Percentiles rank a stretch among this genome's conserved stretches.
Conservation (phyloP, 2,329 filamentous ascomycete genomes). For the Ophiostoma ips region DNA sequence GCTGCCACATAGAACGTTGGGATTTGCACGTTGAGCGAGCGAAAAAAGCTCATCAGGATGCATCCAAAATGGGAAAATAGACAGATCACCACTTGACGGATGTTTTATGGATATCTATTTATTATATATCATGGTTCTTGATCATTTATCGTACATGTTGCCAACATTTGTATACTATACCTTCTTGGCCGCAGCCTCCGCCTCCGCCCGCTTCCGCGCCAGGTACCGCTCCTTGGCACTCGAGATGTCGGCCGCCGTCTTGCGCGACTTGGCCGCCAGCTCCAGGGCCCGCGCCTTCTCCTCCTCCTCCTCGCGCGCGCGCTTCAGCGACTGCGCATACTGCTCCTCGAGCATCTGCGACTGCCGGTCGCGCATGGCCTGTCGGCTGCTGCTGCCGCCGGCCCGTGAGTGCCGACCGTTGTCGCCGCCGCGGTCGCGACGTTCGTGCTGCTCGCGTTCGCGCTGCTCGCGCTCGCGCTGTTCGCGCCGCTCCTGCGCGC, state of each 20-base stretch:
- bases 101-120: no score
- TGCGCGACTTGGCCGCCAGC: constrained; percentile 57
- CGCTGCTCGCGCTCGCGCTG: background rate
- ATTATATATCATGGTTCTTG: no score
- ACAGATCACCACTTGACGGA: no score
- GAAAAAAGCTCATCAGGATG: no score
- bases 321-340: constrained; percentile 57
- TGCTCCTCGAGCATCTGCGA: constrained; percentile 68
- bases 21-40: no score
- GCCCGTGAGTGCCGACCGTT: constrained; percentile 19
- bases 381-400: constrained; percentile 35
- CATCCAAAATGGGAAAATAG: no score
- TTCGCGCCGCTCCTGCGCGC: constrained; percentile 2
- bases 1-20: no score
- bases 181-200: constrained; percentile 53
- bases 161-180: background rate
- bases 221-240: constrained; percentile 70
- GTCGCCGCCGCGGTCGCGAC: background rate
- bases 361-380: constrained; percentile 61
- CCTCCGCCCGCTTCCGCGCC: constrained; percentile 60
- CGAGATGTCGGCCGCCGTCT: constrained; percentile 62
- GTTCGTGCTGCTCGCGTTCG: background rate
- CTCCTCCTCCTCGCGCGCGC: constrained; percentile 55
- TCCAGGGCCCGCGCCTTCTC: constrained; percentile 48
- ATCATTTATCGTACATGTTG: no score